Conservation (phyloP, 1,139 yeast genomes). For the Hyphopichia khmerensis region DNA sequence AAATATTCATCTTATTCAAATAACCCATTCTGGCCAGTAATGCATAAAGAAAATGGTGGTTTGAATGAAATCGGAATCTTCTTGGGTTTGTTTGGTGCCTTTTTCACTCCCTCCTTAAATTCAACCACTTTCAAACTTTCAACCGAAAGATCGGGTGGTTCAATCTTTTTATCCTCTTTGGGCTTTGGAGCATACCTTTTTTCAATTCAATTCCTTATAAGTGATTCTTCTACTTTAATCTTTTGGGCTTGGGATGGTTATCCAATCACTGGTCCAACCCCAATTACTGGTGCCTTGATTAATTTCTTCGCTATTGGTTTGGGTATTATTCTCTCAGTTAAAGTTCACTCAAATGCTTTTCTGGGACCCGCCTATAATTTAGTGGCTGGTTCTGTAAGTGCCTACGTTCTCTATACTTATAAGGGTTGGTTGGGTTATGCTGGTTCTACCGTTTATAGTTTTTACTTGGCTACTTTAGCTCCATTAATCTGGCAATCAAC, state of each 20-base stretch:
- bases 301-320: slow-evolving; percentile 58
- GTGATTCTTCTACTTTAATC: slow-evolving; percentile 82
- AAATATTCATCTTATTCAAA: slow-evolving; percentile 79
- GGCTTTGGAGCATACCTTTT: slow-evolving; percentile 82
- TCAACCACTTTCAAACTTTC: slow-evolving; percentile 10
- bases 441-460: slow-evolving; percentile 69
- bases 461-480: slow-evolving; percentile 60
- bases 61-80: slow-evolving; percentile 70
- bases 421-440: slow-evolving; percentile 80
- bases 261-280: slow-evolving; percentile 83
- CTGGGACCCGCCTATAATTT: slow-evolving; percentile 27
- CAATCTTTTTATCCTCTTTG: slow-evolving; percentile 50
- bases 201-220: slow-evolving; percentile 68
- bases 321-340: slow-evolving; percentile 47
- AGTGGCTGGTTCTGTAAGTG: slow-evolving; percentile 50
- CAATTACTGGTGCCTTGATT: slow-evolving; percentile 82
- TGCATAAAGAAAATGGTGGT: slow-evolving; percentile 87
- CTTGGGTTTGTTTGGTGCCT: slow-evolving; percentile 64
- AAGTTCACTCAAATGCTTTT: slow-evolving; percentile 22
- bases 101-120: slow-evolving; percentile 43
- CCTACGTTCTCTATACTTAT: slow-evolving; percentile 46
- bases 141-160: slow-evolving; percentile 28
- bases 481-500: slow-evolving; percentile 64
- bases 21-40: slow-evolving; percentile 95
- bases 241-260: slow-evolving; percentile 96